phyloP scores from a whole-genome alignment of 148 eudicot genomes.

The Vaccinium macrocarpon region DNA sequence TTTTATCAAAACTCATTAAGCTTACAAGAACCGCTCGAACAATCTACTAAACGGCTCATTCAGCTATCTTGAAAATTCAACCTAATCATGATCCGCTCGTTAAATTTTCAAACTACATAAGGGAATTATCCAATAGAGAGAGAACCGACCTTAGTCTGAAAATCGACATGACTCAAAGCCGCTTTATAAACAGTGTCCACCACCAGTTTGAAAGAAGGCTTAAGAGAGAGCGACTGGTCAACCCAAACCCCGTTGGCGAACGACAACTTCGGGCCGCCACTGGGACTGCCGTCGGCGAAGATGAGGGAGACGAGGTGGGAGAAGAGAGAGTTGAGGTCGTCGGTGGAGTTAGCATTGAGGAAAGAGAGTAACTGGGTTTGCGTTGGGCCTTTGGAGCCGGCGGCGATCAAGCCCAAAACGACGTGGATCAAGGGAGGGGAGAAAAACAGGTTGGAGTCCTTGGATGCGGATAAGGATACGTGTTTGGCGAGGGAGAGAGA shows the following conservation, averaged over 20 bases:
- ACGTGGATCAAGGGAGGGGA: constrained; percentile 78
- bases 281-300: constrained; percentile 50
- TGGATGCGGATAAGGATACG: constrained; percentile 26
- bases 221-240: constrained; percentile 46
- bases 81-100: too few relatives aligned
- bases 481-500: constrained; percentile 42
- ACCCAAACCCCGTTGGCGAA: constrained; percentile 81
- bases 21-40: too few relatives aligned
- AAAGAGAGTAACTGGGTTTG: constrained; percentile 59
- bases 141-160: constrained; percentile 54
- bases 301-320: constrained; percentile 61
- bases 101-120: too few relatives aligned
- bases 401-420: constrained; percentile 57
- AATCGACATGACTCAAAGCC: constrained; percentile 59
- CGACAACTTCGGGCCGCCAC: constrained; percentile 66
- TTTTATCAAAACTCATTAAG: too few relatives aligned
- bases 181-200: constrained; percentile 59
- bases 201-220: constrained; percentile 47
- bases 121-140: not conserved
- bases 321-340: constrained; percentile 57
- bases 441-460: constrained; percentile 50
- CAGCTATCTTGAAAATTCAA: too few relatives aligned
- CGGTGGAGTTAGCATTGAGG: constrained; percentile 49
- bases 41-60: too few relatives aligned
- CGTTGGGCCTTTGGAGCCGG: constrained; percentile 68